phyloP scores from a whole-genome alignment of 106 monocot species.

The Dendrobium huoshanense region DNA sequence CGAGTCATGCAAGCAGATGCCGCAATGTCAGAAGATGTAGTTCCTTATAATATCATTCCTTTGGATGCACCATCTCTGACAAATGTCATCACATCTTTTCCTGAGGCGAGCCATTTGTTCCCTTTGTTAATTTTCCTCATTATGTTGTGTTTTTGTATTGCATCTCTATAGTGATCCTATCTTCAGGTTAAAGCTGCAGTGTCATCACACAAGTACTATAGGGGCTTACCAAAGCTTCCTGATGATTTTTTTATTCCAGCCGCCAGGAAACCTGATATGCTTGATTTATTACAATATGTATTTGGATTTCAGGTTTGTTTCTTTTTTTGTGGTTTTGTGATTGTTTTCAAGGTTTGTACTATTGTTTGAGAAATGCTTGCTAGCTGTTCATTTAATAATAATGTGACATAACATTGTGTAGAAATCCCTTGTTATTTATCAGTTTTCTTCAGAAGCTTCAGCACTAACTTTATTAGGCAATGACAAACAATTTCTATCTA shows the following conservation, averaged over 20 bases:
- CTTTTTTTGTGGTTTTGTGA: neutral
- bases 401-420: neutral
- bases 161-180: neutral
- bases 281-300: conserved; percentile 80
- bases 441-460: neutral
- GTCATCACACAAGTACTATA: conserved; percentile 55
- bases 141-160: neutral
- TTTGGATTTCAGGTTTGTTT: conserved; percentile 92
- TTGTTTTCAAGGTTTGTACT: neutral
- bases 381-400: neutral
- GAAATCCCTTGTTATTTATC: neutral
- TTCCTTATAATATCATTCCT: conserved; percentile 92
- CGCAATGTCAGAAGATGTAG: conserved; percentile 68
- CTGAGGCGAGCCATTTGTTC: conserved; percentile 44
- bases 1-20: conserved; percentile 84
- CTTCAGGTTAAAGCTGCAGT: conserved; percentile 73
- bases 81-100: conserved; percentile 56
- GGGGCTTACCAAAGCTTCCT: conserved; percentile 77
- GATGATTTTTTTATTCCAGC: conserved; percentile 48
- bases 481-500: no score
- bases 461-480: no score
- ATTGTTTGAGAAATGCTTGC: neutral
- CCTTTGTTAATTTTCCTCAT: neutral
- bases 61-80: conserved; percentile 68
- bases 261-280: conserved; percentile 65